Evolutionary conservation across 208 protist species (phyloP).

Genomic region (Crithidia mellificae): DNA sequence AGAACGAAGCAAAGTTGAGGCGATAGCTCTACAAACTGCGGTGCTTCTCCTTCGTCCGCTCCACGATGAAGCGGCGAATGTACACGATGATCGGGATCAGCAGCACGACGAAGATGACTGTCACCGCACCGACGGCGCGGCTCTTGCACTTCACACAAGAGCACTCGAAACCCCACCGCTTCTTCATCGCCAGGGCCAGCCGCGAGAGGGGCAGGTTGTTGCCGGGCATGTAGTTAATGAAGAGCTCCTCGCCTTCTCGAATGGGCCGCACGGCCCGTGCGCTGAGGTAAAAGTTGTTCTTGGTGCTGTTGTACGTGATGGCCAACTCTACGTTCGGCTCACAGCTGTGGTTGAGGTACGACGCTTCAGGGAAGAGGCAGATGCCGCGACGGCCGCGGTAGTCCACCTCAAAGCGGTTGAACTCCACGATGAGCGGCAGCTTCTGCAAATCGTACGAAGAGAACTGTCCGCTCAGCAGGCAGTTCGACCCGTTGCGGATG

Average conservation of each 20-base stretch:
- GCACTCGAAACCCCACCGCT: constrained; percentile 87
- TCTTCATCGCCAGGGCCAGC: constrained; percentile 75
- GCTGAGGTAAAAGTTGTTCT: constrained; percentile 76
- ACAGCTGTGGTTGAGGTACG: constrained; percentile 87
- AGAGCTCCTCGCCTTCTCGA: constrained; percentile 76
- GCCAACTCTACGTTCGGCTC: constrained; percentile 79
- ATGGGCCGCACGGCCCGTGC: constrained; percentile 72
- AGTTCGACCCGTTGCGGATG: constrained; percentile 68
- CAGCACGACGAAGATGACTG: constrained; percentile 56
- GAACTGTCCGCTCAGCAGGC: constrained; percentile 71
- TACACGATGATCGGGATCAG: constrained; percentile 63
- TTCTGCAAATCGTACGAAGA: constrained; percentile 86
- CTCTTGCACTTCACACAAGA: constrained; percentile 79
- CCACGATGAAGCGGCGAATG: constrained; percentile 66
- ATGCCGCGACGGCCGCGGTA: constrained; percentile 78
- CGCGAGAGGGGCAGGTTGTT: constrained; percentile 78
- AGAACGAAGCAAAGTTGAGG: too few species aligned
- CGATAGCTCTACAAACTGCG: constrained; percentile 56
- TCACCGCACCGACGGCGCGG: constrained; percentile 70
- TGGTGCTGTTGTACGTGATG: constrained; percentile 74
- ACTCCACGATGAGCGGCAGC: constrained; percentile 81
- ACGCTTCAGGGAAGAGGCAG: constrained; percentile 81
- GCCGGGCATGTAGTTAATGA: constrained; percentile 87
- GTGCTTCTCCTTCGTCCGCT: constrained; percentile 68
- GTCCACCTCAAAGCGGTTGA: constrained; percentile 86